phyloP scores from a whole-genome alignment of 208 protist genomes.

The Leishmania arabica region DNA sequence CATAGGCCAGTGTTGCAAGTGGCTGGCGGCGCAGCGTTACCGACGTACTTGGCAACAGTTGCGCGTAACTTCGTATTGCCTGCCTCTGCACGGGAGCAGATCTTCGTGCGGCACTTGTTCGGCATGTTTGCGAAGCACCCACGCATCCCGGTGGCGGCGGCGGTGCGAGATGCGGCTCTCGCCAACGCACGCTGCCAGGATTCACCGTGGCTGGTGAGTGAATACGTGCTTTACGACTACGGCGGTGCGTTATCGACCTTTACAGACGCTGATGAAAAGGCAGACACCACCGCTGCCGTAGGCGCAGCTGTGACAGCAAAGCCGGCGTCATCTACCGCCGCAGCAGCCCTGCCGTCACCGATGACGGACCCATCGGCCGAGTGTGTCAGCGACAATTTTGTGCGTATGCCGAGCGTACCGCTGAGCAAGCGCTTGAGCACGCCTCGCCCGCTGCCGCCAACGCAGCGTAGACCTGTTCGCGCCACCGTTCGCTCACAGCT shows the following conservation, averaged over 20 bases:
- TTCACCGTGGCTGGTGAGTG: conserved; percentile 59
- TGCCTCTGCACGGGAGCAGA: not conserved
- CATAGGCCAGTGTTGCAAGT: conserved; percentile 1
- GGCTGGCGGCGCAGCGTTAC: conserved; percentile 11
- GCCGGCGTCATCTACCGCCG: not conserved
- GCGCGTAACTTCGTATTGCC: conserved; percentile 33
- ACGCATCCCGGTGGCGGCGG: conserved; percentile 30
- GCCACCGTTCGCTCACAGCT: not conserved
- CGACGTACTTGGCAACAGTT: conserved; percentile 38
- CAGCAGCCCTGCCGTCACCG: not conserved
- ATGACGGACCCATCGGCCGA: not conserved
- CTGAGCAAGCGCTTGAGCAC: conserved; percentile 19
- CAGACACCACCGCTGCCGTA: not conserved
- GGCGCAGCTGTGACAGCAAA: not conserved
- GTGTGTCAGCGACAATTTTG: conserved; percentile 3
- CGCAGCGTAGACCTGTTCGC: not conserved
- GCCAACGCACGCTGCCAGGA: conserved; percentile 20
- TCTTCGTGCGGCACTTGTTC: conserved; percentile 35
- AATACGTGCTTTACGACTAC: conserved; percentile 62
- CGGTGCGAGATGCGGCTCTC: conserved; percentile 37
- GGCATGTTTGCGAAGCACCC: conserved; percentile 30
- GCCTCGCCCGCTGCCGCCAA: conserved; percentile 18
- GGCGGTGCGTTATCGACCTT: conserved; percentile 50
- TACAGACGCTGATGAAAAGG: not conserved
- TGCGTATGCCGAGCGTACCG: conserved; percentile 32